Conservation (phyloP, 108 stramenopile species). For the Cyclotella cryptica region DNA sequence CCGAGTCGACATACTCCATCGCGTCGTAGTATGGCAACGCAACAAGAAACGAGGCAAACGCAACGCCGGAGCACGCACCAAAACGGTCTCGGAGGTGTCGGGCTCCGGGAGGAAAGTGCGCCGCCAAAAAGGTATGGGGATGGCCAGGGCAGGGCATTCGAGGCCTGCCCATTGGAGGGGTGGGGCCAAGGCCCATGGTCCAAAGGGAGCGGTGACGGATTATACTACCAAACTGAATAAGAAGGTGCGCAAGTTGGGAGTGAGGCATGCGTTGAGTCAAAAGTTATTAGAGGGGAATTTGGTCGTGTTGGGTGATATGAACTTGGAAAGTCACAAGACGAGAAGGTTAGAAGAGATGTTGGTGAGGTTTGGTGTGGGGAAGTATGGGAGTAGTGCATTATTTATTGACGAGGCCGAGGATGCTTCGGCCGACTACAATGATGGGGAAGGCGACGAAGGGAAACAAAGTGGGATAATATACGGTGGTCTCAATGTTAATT, state of each 20-base stretch:
- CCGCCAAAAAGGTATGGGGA: slow-evolving; percentile 87
- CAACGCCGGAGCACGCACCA: slow-evolving; percentile 74
- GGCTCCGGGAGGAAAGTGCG: slow-evolving; percentile 91
- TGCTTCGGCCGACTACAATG: slow-evolving; percentile 29
- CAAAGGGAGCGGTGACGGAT: slow-evolving; percentile 77
- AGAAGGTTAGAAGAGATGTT: slow-evolving; percentile 60
- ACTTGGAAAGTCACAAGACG: slow-evolving; percentile 75
- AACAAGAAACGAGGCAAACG: slow-evolving; percentile 83
- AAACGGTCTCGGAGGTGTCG: slow-evolving; percentile 77
- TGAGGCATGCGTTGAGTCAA: slow-evolving; percentile 76
- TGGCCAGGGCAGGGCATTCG: slow-evolving; percentile 87
- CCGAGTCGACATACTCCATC: slow-evolving; percentile 82
- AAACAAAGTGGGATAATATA: slow-evolving; percentile 29
- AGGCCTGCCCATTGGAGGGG: slow-evolving; percentile 94
- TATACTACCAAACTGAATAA: slow-evolving; percentile 92
- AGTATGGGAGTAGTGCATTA: slow-evolving; percentile 63
- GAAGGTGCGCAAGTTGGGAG: slow-evolving; percentile 79
- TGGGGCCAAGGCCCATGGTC: slow-evolving; percentile 95
- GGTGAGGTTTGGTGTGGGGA: slow-evolving; percentile 53
- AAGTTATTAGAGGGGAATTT: slow-evolving; percentile 87
- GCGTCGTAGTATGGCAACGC: slow-evolving; percentile 78
- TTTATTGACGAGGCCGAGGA: slow-evolving; percentile 64
- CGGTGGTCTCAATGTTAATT: slow-evolving; percentile 73
- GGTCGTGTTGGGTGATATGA: slow-evolving; percentile 66
- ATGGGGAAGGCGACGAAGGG: slow-evolving; percentile 34